These are phyloP conservation scores for Calonectria hawksworthii DNA, from an alignment of 2,329 filamentous ascomycete genomes.

Conservation along the genomic window DNA sequence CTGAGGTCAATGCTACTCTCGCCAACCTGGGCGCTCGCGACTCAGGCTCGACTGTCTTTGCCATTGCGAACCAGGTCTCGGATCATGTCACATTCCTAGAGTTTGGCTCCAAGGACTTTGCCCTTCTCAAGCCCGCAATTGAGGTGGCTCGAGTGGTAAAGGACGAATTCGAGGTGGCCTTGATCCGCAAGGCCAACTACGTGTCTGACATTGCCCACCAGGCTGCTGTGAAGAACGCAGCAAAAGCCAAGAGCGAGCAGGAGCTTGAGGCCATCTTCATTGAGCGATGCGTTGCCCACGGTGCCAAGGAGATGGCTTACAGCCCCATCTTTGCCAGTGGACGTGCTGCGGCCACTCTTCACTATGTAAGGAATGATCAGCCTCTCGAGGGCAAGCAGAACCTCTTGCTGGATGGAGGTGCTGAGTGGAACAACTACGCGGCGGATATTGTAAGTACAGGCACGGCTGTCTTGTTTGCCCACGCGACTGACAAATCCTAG, in stretches of 20 bases:
- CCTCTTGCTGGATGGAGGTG: conserved; percentile 87
- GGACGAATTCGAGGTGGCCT: conserved; percentile 80
- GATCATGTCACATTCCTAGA: conserved; percentile 78
- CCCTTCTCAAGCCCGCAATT: conserved; percentile 72
- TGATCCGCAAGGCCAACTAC: conserved; percentile 80
- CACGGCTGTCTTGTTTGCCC: conserved; percentile 6
- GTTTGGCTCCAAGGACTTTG: conserved; percentile 75
- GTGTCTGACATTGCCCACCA: conserved; percentile 78
- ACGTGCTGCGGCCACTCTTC: conserved; percentile 84
- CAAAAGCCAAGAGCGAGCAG: conserved; percentile 79
- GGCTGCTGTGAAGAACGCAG: conserved; percentile 72
- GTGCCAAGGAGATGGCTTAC: conserved; percentile 88
- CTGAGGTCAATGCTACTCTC: conserved; percentile 82
- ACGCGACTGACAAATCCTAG: conserved; percentile 52
- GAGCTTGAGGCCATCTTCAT: conserved; percentile 88
- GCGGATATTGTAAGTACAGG: conserved; percentile 69
- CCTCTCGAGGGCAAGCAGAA: conserved; percentile 80
- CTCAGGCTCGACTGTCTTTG: conserved; percentile 71
- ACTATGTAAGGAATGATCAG: conserved; percentile 87
- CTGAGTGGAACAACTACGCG: conserved; percentile 81
- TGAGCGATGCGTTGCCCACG: conserved; percentile 80
- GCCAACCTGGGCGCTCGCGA: conserved; percentile 62
- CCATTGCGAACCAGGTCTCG: conserved; percentile 84
- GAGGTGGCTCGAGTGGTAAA: conserved; percentile 79
- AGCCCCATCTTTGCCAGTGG: conserved; percentile 88